Conservation (phyloP, 441 rosid species). For the Jatropha podagrica region DNA sequence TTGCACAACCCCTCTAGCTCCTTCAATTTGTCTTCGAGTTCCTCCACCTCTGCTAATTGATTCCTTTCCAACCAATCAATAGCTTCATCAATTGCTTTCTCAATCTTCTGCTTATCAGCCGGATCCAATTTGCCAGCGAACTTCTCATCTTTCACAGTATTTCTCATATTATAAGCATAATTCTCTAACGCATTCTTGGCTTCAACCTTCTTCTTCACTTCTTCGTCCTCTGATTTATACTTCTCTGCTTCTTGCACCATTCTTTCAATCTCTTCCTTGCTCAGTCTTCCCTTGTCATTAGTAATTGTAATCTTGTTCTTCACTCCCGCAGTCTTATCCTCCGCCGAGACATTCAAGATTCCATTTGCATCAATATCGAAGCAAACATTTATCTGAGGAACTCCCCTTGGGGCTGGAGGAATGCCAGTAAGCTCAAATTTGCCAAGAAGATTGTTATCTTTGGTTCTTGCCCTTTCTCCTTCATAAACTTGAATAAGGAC, state of each 20-base stretch:
- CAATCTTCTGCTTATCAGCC: conserved; percentile 43
- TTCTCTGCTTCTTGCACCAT: conserved; percentile 55
- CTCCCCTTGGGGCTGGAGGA: conserved; percentile 39
- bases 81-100: conserved; percentile 43
- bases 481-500: conserved; percentile 55
- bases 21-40: conserved; percentile 46
- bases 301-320: conserved; percentile 56
- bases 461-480: conserved; percentile 50
- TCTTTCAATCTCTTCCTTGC: conserved; percentile 48
- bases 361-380: conserved; percentile 52
- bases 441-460: conserved; percentile 45
- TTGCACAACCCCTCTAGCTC: conserved; percentile 44
- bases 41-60: conserved; percentile 51
- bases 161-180: conserved; percentile 49
- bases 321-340: conserved; percentile 50
- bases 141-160: conserved; percentile 46
- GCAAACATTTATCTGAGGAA: conserved; percentile 35
- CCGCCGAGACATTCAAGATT: conserved; percentile 48
- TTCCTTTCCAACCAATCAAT: conserved; percentile 50
- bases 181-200: conserved; percentile 51
- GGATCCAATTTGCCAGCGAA: conserved; percentile 35
- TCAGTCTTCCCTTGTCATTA: conserved; percentile 48
- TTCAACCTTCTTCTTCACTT: conserved; percentile 57
- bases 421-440: conserved; percentile 38
- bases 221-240: conserved; percentile 52